These are phyloP conservation scores for Exophiala spinifera DNA, from an alignment of 2,329 filamentous ascomycete genomes.

Conservation along the genomic window DNA sequence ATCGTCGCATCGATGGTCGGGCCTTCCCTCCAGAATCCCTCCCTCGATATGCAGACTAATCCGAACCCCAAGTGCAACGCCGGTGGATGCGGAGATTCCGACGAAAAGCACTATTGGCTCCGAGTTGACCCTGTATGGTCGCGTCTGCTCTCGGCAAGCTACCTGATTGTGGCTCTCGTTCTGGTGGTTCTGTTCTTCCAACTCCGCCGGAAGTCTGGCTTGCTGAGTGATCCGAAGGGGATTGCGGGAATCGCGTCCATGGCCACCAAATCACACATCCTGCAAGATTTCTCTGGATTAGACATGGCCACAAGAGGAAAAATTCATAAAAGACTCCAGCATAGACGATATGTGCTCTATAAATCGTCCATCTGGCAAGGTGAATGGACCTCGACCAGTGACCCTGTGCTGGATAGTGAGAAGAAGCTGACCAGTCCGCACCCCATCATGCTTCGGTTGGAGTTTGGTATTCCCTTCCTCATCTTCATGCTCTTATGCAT, in stretches of 20 bases:
- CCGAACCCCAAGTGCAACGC: slow-evolving; percentile 33
- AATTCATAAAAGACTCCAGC: slow-evolving; percentile 46
- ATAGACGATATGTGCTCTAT: slow-evolving; percentile 49
- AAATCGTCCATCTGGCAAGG: slow-evolving; percentile 53
- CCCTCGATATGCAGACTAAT: slow-evolving; percentile 39
- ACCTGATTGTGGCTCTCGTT: slow-evolving; percentile 42
- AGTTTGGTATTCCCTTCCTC: slow-evolving; percentile 42
- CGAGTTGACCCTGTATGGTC: slow-evolving; percentile 46
- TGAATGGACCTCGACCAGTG: slow-evolving; percentile 41
- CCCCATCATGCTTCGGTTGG: slow-evolving; percentile 44
- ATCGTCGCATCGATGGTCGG: slow-evolving; percentile 46
- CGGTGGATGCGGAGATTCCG: slow-evolving; percentile 1
- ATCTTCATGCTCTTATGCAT: slow-evolving; percentile 40
- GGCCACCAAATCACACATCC: slow-evolving; percentile 49
- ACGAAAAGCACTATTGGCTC: slow-evolving; percentile 36
- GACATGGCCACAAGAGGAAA: slow-evolving; percentile 42
- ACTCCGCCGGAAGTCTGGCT: slow-evolving; percentile 47
- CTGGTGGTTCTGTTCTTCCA: slow-evolving; percentile 43
- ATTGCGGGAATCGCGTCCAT: slow-evolving; percentile 52
- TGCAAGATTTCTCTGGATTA: slow-evolving; percentile 47
- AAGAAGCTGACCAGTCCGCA: slow-evolving; percentile 38
- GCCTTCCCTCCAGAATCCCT: slow-evolving; percentile 47
- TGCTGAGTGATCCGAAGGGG: slow-evolving; percentile 48
- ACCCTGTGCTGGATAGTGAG: slow-evolving; percentile 29
- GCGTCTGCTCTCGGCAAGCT: slow-evolving; percentile 40